phyloP scores from a whole-genome alignment of 108 stramenopile genomes.

The Nitzschia sp. region DNA sequence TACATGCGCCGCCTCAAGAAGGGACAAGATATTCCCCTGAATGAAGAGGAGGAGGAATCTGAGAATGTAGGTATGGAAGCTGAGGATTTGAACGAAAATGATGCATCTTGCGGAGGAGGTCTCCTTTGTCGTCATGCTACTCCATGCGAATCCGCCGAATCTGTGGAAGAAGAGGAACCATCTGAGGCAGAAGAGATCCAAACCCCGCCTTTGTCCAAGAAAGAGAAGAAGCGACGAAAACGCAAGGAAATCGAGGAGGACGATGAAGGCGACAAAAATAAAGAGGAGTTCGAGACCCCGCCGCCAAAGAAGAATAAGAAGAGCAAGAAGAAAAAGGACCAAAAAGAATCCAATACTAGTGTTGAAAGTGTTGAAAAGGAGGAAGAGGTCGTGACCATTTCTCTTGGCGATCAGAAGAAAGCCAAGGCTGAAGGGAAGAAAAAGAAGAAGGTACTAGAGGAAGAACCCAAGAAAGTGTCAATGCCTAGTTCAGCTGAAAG shows the following conservation, averaged over 20 bases:
- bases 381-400: constrained; percentile 43
- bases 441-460: constrained; percentile 26
- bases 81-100: constrained; percentile 22
- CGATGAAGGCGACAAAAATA: constrained; percentile 7
- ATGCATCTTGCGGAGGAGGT: too few species aligned
- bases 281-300: neutral
- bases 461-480: constrained; percentile 8
- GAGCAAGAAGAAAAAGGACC: constrained; percentile 35
- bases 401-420: constrained; percentile 48
- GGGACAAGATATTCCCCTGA: constrained; percentile 68
- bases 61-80: too few species aligned
- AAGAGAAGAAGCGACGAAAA: constrained; percentile 46
- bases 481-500: constrained; percentile 19
- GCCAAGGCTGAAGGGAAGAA: constrained; percentile 38
- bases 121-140: neutral
- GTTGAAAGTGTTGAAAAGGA: constrained; percentile 13
- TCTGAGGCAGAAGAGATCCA: constrained; percentile 16
- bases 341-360: constrained; percentile 2
- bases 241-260: constrained; percentile 32
- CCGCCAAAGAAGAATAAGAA: constrained; percentile 30
- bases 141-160: constrained; percentile 2
- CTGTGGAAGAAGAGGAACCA: neutral
- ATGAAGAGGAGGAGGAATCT: constrained; percentile 46
- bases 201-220: constrained; percentile 12
- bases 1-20: constrained; percentile 73